phyloP scores from a whole-genome alignment of 352 stramenopile species.

The Lagenidium sp. region DNA sequence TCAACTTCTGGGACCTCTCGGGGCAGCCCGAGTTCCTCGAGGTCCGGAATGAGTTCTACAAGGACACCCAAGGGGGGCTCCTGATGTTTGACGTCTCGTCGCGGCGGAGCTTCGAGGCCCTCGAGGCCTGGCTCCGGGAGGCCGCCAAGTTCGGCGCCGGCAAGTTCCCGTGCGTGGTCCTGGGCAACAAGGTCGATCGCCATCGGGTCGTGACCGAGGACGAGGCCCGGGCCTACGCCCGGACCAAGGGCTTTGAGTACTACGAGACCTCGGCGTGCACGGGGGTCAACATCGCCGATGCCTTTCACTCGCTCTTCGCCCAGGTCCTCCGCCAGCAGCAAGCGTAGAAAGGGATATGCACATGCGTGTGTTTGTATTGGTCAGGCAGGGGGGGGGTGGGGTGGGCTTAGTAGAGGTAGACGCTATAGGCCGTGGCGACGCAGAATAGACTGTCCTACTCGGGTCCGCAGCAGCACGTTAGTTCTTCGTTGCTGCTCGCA shows the following conservation, averaged over 20 bases:
- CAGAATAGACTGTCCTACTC: constrained; percentile 83
- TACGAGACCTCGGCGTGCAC: constrained; percentile 91
- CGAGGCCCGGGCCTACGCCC: constrained; percentile 67
- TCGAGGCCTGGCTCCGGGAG: constrained; percentile 87
- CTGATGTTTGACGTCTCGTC: constrained; percentile 77
- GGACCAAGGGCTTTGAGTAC: constrained; percentile 77
- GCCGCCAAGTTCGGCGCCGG: constrained; percentile 82
- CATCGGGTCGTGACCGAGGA: constrained; percentile 65
- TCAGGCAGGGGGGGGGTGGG: no score
- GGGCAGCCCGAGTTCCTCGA: constrained; percentile 91
- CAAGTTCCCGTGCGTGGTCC: constrained; percentile 83
- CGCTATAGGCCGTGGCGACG: constrained; percentile 78
- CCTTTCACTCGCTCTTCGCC: constrained; percentile 79
- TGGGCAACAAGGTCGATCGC: constrained; percentile 89
- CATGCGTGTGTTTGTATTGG: background rate
- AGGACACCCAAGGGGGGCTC: constrained; percentile 81
- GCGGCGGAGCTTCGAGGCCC: constrained; percentile 69
- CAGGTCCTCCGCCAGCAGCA: constrained; percentile 41
- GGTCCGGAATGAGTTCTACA: constrained; percentile 97
- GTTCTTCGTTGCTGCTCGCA: no score
- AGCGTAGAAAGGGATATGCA: constrained; percentile 14
- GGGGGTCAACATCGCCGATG: constrained; percentile 76
- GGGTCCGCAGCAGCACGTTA: background rate
- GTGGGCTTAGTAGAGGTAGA: constrained; percentile 87
- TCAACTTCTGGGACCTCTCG: constrained; percentile 95